Evolutionary conservation across 768 basidiomycete genomes (phyloP), one percentile per base, ranked within the genome.

Genomic region (Russula earlei): DNA sequence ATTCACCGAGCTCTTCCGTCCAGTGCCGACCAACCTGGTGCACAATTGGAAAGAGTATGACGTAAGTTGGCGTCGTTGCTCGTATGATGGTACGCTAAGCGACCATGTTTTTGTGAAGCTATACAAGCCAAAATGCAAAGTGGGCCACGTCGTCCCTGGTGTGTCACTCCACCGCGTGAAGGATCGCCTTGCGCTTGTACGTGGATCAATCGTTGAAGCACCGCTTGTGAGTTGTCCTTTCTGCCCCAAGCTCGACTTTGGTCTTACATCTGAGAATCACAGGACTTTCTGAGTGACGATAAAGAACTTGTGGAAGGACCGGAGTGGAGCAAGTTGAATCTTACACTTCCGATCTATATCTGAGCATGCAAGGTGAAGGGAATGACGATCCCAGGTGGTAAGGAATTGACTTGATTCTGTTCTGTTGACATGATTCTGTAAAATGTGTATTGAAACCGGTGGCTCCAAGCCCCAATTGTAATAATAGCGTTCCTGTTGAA

Each of bases 261-360:
- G 14, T 55, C 50, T 41, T 43, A 31, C 63, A 33, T 55, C 52
- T 47, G 34, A 36, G 55, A 36, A 55, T 52, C 31, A 44, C 62
- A 89, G 87, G 85, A 91, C 67, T 93, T 92, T 77, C 73, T 93
- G 48, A 87, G 88, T 47, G 88, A 90, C 56, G 79, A 91, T 59
- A 82, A 80, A 62, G 81, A 80, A 1, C 81, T 91, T 46, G 79
- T 82, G 11, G 76, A 77, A 57, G 85, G 84, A 0, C 73, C 81
- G 1, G 84, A 87, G 52, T 91, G 89, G 89, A 72, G 67, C 17
- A 83, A 78, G 5, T 70, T 89, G 36, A 84, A 89, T 69, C 88
- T 87, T 4, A 83, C 85, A 2, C 70, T 91, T 52, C 87, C 87
- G 0, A 83, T 91, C 59, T 91, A 87, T 66, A 82, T 91, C 45